These are phyloP conservation scores for Anastatica hierochuntica DNA, from an alignment of 345 rosid genomes.

Conservation along the genomic window DNA sequence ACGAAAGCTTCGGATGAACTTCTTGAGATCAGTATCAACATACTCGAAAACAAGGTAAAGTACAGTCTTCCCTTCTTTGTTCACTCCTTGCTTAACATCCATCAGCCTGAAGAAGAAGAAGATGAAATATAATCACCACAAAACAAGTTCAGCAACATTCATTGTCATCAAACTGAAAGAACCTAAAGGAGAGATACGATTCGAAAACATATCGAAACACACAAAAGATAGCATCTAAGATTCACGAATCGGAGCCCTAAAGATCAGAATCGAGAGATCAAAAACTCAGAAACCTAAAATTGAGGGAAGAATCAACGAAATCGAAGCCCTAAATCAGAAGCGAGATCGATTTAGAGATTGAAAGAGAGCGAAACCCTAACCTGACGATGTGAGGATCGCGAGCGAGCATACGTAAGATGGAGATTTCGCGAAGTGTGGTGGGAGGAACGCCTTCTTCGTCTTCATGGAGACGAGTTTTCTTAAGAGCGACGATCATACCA, in stretches of 20 bases:
- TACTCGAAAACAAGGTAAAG: constrained; percentile 89
- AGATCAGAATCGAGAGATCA: not conserved
- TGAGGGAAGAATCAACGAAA: not conserved
- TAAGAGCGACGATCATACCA: constrained; percentile 81
- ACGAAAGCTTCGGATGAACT: constrained; percentile 62
- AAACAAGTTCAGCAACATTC: too few relatives aligned
- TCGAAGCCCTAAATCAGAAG: not conserved
- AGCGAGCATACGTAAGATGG: constrained; percentile 97
- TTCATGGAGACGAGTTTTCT: constrained; percentile 96
- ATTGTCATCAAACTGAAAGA: too few relatives aligned
- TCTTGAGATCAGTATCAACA: constrained; percentile 91
- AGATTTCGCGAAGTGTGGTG: constrained; percentile 96
- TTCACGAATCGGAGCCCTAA: not conserved
- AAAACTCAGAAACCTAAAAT: not conserved
- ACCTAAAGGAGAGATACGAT: too few relatives aligned
- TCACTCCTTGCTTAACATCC: constrained; percentile 91
- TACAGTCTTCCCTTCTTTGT: constrained; percentile 84
- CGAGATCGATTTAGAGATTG: too few relatives aligned
- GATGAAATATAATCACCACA: not conserved
- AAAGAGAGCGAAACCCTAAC: constrained; percentile 14
- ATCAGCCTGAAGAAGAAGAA: constrained; percentile 37
- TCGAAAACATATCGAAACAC: too few relatives aligned
- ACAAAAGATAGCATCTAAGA: too few relatives aligned
- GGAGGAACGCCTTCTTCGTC: constrained; percentile 99
- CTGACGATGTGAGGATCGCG: constrained; percentile 85